Percentiles rank a stretch among this genome's conserved stretches.
Evolutionary conservation across 1,284 basidiomycete genomes (phyloP).

Genomic region (Tausonia pullulans): DNA sequence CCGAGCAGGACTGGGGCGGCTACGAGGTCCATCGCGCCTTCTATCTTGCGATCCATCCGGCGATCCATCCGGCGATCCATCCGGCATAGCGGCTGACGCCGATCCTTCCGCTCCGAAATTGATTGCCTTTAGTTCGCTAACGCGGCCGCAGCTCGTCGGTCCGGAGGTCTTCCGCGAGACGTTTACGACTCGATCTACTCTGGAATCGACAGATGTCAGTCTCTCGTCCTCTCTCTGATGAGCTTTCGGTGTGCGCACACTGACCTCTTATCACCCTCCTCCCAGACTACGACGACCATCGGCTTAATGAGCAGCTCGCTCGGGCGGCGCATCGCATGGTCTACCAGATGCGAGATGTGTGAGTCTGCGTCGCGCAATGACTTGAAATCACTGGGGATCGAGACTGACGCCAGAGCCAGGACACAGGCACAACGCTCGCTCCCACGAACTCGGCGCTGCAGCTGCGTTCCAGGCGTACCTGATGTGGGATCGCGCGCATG

Average conservation of each 20-base stretch:
- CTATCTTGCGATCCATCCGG: not conserved
- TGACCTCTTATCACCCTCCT: not conserved
- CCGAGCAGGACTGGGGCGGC: conserved; percentile 1
- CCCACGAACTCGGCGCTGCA: conserved; percentile 3
- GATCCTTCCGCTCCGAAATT: not conserved
- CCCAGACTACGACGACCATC: conserved; percentile 1
- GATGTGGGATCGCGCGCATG: conserved; percentile 1
- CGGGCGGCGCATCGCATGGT: not conserved
- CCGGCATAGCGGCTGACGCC: not conserved
- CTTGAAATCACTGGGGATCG: not conserved
- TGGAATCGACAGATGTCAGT: not conserved
- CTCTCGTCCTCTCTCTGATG: no score
- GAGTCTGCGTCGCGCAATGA: not conserved
- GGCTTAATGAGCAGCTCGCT: not conserved
- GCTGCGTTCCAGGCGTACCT: conserved; percentile 5
- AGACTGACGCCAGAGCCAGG: not conserved
- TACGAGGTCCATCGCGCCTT: not conserved
- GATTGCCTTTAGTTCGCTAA: not conserved
- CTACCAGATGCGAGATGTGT: not conserved
- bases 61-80: not conserved
- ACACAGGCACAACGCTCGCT: not conserved
- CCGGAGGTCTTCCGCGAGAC: not conserved
- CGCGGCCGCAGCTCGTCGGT: not conserved
- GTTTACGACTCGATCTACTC: not conserved
- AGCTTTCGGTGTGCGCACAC: not conserved